phyloP scores from a whole-genome alignment of 176 grass and related monocot genomes.

The Chloris gayana region DNA sequence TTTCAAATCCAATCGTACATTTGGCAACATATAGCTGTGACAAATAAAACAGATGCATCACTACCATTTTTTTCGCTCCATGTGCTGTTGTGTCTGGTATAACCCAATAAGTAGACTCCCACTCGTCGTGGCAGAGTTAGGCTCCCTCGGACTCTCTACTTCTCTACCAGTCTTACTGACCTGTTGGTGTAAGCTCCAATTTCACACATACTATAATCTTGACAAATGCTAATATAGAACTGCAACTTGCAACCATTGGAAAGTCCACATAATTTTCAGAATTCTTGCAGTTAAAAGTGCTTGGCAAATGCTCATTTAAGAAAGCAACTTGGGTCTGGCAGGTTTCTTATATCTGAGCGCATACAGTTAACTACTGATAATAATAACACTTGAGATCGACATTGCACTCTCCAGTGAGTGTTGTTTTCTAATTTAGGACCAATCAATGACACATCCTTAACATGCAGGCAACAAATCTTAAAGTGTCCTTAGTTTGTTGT shows the following conservation, averaged over 20 bases:
- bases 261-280: too few species aligned
- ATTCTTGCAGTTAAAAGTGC: not conserved
- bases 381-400: too few species aligned
- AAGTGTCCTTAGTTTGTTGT: not conserved
- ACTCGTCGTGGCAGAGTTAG: not conserved
- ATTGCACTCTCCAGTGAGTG: too few species aligned
- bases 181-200: too few species aligned
- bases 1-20: not conserved
- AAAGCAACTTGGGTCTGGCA: not conserved
- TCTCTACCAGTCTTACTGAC: not conserved
- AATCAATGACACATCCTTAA: slow-evolving; percentile 28
- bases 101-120: not conserved
- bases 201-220: too few species aligned
- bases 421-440: not conserved
- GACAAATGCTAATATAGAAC: too few species aligned
- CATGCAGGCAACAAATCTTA: slow-evolving; percentile 24
- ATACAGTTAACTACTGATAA: not conserved
- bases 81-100: not conserved
- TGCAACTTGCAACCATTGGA: too few species aligned
- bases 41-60: not conserved
- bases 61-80: not conserved
- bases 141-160: not conserved
- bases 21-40: not conserved
- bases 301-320: not conserved
- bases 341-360: not conserved